Evolutionary conservation across 768 basidiomycete species (phyloP).

Genomic region (Xanthoconium purpureum): DNA sequence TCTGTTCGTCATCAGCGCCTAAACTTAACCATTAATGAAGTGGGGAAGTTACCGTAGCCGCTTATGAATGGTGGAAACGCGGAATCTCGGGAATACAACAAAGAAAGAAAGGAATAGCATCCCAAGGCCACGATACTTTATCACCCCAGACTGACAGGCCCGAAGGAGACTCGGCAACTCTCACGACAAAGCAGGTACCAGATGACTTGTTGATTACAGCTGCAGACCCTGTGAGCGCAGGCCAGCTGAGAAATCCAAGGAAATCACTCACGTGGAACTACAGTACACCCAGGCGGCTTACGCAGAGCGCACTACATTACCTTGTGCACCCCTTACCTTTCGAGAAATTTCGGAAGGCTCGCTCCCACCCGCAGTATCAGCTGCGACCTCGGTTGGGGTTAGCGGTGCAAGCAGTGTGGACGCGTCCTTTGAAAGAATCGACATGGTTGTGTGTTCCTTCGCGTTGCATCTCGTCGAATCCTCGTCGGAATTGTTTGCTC

Average conservation of each 20-base stretch:
- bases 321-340: slow-evolving; percentile 60
- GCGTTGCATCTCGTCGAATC: slow-evolving; percentile 67
- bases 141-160: neutral
- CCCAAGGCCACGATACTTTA: neutral
- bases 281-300: slow-evolving; percentile 65
- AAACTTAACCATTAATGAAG: slow-evolving; percentile 31
- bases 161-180: neutral
- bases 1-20: slow-evolving; percentile 22
- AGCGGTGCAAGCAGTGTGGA: neutral
- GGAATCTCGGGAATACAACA: slow-evolving; percentile 28
- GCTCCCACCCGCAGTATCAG: slow-evolving; percentile 37
- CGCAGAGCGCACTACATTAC: slow-evolving; percentile 47
- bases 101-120: slow-evolving; percentile 2
- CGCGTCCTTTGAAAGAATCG: slow-evolving; percentile 31
- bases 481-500: slow-evolving; percentile 58
- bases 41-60: slow-evolving; percentile 60
- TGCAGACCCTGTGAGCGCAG: slow-evolving; percentile 25
- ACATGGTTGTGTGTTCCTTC: slow-evolving; percentile 72
- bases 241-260: neutral
- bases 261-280: slow-evolving; percentile 10
- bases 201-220: slow-evolving; percentile 20
- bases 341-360: slow-evolving; percentile 56
- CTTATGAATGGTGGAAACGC: slow-evolving; percentile 58
- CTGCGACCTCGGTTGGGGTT: slow-evolving; percentile 8
- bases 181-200: slow-evolving; percentile 6